phyloP scores from a whole-genome alignment of 2,329 filamentous ascomycete genomes.

The Dactylella cylindrospora region DNA sequence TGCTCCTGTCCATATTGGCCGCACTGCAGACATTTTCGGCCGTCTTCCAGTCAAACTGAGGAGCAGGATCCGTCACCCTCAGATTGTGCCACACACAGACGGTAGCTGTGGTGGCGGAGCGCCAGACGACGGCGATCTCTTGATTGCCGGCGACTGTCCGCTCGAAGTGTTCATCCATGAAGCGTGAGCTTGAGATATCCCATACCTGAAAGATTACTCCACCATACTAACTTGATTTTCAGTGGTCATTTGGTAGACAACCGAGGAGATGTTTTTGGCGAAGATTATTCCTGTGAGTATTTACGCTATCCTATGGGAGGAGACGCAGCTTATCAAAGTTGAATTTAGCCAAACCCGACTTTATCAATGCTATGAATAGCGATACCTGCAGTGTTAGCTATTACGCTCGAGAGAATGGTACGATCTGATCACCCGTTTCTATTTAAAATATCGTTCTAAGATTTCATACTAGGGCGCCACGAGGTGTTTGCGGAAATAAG shows the following conservation, averaged over 20 bases:
- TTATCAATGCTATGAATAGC: conserved; percentile 6
- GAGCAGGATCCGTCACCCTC: conserved; percentile 35
- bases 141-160: conserved; percentile 29
- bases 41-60: conserved; percentile 31
- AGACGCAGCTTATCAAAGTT: too few species aligned
- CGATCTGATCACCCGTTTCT: not conserved
- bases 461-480: conserved; percentile 5
- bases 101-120: conserved; percentile 22
- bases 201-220: too few species aligned
- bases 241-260: conserved; percentile 35
- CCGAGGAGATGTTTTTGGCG: conserved; percentile 22
- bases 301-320: not conserved
- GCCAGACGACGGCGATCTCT: conserved; percentile 25
- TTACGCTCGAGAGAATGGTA: conserved; percentile 15
- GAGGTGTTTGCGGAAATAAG: conserved; percentile 36
- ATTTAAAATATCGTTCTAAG: not conserved
- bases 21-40: conserved; percentile 28
- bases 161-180: conserved; percentile 18
- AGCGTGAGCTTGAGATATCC: conserved; percentile 3
- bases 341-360: conserved; percentile 16
- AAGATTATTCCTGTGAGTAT: conserved; percentile 29
- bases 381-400: conserved; percentile 31
- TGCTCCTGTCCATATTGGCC: conserved; percentile 23
- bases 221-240: not conserved
- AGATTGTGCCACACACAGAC: conserved; percentile 25